A percentile compares a stretch with the other conserved stretches of the same genome.
phyloP scores from a whole-genome alignment of 768 basidiomycete genomes.

The Imleria badia region DNA sequence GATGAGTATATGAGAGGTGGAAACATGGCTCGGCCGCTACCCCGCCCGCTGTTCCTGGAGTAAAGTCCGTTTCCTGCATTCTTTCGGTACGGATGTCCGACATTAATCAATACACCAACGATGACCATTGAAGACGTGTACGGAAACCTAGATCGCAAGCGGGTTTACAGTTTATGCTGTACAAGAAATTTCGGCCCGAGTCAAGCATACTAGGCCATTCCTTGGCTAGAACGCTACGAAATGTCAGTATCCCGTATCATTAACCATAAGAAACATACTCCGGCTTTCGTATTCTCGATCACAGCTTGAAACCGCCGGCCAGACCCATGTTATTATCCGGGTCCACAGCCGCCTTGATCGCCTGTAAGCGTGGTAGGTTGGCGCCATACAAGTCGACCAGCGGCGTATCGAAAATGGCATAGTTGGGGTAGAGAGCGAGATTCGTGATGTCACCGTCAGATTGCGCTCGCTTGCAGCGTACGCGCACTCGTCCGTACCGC shows the following conservation, averaged over 20 bases:
- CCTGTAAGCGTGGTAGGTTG: slow-evolving; percentile 36
- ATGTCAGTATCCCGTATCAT: background rate
- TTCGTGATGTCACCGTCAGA: slow-evolving; percentile 28
- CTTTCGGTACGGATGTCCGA: background rate
- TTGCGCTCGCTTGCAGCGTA: slow-evolving; percentile 38
- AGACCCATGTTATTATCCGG: slow-evolving; percentile 59
- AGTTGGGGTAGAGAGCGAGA: slow-evolving; percentile 52
- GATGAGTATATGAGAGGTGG: no score
- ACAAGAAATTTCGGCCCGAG: background rate
- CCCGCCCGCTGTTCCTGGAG: background rate
- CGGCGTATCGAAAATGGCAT: slow-evolving; percentile 52
- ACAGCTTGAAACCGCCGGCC: slow-evolving; percentile 57
- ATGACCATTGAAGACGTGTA: background rate
- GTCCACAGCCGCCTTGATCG: slow-evolving; percentile 45
- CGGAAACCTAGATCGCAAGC: background rate
- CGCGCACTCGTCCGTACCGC: slow-evolving; percentile 38
- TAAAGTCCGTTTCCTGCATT: background rate
- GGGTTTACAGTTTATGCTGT: background rate
- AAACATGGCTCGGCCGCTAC: background rate
- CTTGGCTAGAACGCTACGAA: background rate
- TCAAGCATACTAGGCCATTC: background rate
- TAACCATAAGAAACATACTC: background rate
- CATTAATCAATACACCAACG: background rate
- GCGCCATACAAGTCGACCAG: slow-evolving; percentile 46
- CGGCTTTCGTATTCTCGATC: background rate